These are phyloP conservation scores for Fimicolochytrium jonesii DNA, from an alignment of 192 early-diverging fungal species.

Conservation along the genomic window DNA sequence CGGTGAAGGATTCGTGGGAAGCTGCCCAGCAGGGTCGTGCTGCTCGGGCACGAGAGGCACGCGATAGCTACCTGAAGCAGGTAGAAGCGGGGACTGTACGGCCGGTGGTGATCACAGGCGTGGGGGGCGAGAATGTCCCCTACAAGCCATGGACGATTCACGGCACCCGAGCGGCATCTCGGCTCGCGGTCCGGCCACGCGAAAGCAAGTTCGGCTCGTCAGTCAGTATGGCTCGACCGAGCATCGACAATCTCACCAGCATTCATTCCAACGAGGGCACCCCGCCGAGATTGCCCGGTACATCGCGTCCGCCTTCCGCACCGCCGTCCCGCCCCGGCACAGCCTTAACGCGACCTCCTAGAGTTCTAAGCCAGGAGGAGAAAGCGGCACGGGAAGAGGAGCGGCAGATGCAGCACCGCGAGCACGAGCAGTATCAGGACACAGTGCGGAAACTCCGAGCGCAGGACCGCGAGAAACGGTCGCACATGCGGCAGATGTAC, in stretches of 20 bases:
- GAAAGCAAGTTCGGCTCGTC: background rate
- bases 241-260: background rate
- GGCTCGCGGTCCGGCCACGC: background rate
- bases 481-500: background rate
- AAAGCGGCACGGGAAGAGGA: conserved; percentile 17
- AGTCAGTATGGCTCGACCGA: background rate
- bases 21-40: conserved; percentile 43
- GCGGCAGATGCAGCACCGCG: conserved; percentile 5
- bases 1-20: conserved; percentile 61
- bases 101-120: conserved; percentile 29
- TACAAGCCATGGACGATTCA: conserved; percentile 43
- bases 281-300: conserved; percentile 1
- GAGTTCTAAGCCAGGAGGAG: conserved; percentile 30
- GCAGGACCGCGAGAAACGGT: conserved; percentile 41
- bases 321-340: background rate
- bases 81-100: conserved; percentile 39
- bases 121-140: conserved; percentile 14
- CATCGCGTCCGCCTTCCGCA: background rate
- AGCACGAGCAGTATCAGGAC: conserved; percentile 27
- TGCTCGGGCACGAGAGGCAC: conserved; percentile 42
- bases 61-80: conserved; percentile 46
- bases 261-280: background rate
- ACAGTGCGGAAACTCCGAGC: conserved; percentile 21
- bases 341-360: conserved; percentile 2
- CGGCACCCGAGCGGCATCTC: conserved; percentile 9